A percentile compares a stretch with the other conserved stretches of the same genome.
Evolutionary conservation across 1,284 basidiomycete genomes (phyloP).

Genomic region (Puccinia triticina): DNA sequence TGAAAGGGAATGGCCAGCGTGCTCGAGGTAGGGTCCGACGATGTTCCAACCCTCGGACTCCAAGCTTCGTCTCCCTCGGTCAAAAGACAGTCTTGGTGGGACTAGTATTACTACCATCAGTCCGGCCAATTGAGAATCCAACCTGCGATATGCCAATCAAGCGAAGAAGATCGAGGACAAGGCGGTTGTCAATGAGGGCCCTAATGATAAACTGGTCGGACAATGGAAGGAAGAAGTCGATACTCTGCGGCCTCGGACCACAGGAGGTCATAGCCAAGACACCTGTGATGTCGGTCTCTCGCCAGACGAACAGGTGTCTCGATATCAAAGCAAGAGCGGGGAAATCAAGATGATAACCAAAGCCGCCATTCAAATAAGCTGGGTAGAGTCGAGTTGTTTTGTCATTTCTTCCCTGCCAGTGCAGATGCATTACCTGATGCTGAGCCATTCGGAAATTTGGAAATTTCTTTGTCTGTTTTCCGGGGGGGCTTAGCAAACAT

Average conservation of each 20-base stretch:
- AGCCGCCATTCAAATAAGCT: conserved; percentile 85
- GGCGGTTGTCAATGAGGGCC: conserved; percentile 97
- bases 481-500: too few relatives aligned
- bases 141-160: conserved; percentile 88
- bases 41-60: too few relatives aligned
- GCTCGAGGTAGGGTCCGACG: too few relatives aligned
- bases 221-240: conserved; percentile 98
- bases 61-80: too few relatives aligned
- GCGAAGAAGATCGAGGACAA: conserved; percentile 99
- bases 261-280: conserved; percentile 65
- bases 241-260: conserved; percentile 58
- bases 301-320: conserved; percentile 91
- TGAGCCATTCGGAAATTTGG: too few relatives aligned
- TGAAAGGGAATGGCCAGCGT: too few relatives aligned
- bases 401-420: too few relatives aligned
- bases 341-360: conserved; percentile 93
- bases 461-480: too few relatives aligned
- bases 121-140: conserved; percentile 97
- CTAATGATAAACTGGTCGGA: conserved; percentile 95
- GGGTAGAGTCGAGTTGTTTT: too few relatives aligned
- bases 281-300: conserved; percentile 85
- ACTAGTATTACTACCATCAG: conserved; percentile 87
- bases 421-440: too few relatives aligned
- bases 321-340: conserved; percentile 89
- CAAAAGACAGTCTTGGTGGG: too few relatives aligned